A percentile compares a stretch with the other conserved stretches of the same genome.
Evolutionary conservation across 78 protist genomes (phyloP).

Genomic region (Chrysochromulina tobinii): DNA sequence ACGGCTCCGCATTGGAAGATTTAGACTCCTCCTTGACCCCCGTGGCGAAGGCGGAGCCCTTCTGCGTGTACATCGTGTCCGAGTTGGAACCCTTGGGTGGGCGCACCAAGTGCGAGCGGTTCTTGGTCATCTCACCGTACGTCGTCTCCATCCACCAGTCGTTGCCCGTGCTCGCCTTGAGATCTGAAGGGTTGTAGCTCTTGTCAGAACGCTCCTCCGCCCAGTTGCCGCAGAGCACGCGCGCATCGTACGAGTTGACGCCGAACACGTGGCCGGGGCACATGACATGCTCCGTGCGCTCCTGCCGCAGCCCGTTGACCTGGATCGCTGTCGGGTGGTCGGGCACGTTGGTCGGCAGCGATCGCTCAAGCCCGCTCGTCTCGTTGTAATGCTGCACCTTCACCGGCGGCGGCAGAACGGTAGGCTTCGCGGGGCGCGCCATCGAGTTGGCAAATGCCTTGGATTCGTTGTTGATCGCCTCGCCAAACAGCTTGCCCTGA

Average conservation of each 20-base stretch:
- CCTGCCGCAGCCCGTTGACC: constrained; percentile 19
- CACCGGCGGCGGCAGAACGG: not conserved
- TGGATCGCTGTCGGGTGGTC: constrained; percentile 15
- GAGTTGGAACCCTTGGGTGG: not conserved
- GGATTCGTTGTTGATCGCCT: not conserved
- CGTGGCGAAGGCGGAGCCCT: not conserved
- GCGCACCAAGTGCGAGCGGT: not conserved
- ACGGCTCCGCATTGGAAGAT: not conserved
- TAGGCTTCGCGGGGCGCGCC: not conserved
- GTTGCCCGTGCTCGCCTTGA: not conserved
- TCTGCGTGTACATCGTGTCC: not conserved
- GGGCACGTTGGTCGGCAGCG: not conserved
- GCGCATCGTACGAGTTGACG: not conserved
- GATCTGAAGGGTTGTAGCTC: not conserved
- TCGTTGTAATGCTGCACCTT: not conserved
- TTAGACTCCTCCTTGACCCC: not conserved
- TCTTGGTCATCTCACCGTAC: not conserved
- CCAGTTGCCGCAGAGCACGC: not conserved
- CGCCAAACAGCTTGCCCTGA: not conserved
- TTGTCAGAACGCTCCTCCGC: constrained; percentile 10
- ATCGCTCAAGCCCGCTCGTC: not conserved
- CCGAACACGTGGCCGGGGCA: not conserved
- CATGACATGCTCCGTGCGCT: not conserved
- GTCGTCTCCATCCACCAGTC: not conserved
- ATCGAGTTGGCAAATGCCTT: not conserved